These are phyloP conservation scores for Aspergillus novoparasiticus DNA, from an alignment of 2,329 filamentous ascomycete species.

Conservation along the genomic window DNA sequence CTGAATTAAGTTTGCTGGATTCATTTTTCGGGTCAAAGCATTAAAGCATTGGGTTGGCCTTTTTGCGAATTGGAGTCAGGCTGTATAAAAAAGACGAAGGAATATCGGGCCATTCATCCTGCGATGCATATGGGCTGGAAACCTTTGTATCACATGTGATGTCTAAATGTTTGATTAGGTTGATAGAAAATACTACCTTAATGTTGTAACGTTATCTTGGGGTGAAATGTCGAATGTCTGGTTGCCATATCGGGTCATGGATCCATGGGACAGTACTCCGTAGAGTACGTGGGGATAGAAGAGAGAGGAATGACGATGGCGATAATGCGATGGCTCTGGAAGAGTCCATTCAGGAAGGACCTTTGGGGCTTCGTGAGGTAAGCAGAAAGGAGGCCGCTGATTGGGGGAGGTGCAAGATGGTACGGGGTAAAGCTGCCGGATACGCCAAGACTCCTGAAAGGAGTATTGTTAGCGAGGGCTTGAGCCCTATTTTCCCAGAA, in stretches of 20 bases:
- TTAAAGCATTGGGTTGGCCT: slow-evolving; percentile 5
- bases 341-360: background rate
- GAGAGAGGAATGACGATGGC: background rate
- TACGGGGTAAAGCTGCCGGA: background rate
- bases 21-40: slow-evolving; percentile 5
- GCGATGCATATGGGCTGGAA: slow-evolving; percentile 8
- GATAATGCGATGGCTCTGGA: slow-evolving; percentile 7
- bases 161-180: background rate
- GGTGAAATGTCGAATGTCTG: background rate
- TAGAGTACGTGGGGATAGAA: background rate
- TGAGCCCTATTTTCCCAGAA: slow-evolving; percentile 38
- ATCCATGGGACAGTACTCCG: background rate
- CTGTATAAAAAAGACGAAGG: background rate
- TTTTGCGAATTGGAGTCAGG: slow-evolving; percentile 3
- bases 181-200: background rate
- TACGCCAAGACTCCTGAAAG: slow-evolving; percentile 22
- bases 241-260: background rate
- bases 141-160: background rate
- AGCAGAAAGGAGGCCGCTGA: background rate
- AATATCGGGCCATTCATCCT: slow-evolving; percentile 6
- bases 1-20: background rate
- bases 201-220: background rate
- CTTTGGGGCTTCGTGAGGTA: slow-evolving; percentile 5
- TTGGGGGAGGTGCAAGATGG: background rate
- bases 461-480: slow-evolving; percentile 42